Evolutionary conservation across 2,329 filamentous ascomycete genomes (phyloP).

Genomic region (Rasamsonia emersonii): DNA sequence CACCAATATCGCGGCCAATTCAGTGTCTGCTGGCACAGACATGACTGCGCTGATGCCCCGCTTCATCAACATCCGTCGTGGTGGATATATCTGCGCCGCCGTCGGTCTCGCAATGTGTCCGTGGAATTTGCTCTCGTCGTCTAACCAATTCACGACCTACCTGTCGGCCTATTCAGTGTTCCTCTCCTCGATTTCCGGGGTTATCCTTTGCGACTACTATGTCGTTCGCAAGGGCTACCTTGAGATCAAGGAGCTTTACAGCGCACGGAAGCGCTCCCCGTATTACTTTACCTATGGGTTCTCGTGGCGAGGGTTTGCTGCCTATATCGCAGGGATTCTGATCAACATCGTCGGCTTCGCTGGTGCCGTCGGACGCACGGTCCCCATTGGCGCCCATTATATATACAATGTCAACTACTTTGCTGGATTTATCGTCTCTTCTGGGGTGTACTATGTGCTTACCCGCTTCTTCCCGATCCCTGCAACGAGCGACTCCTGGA

Average conservation of each 20-base stretch:
- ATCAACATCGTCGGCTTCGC: constrained; percentile 91
- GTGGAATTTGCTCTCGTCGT: constrained; percentile 60
- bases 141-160: constrained; percentile 84
- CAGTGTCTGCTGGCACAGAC: constrained; percentile 72
- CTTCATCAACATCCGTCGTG: constrained; percentile 76
- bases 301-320: constrained; percentile 74
- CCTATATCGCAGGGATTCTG: constrained; percentile 74
- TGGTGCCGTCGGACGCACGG: constrained; percentile 62
- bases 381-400: constrained; percentile 72
- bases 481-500: constrained; percentile 66
- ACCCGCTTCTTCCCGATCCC: constrained; percentile 64
- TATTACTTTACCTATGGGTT: constrained; percentile 70
- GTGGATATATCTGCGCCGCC: constrained; percentile 73
- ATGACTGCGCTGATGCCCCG: constrained; percentile 72
- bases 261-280: constrained; percentile 48
- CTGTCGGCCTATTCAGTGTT: constrained; percentile 89
- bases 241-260: constrained; percentile 70
- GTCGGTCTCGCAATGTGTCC: constrained; percentile 82
- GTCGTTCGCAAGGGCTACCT: constrained; percentile 73
- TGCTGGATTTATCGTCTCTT: constrained; percentile 66
- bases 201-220: constrained; percentile 85
- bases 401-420: constrained; percentile 93
- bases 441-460: constrained; percentile 58
- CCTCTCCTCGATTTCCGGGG: constrained; percentile 86
- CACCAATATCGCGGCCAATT: constrained; percentile 83